Evolutionary conservation across 1,284 basidiomycete genomes (phyloP).

Genomic region (Neonothopanus nambi): DNA sequence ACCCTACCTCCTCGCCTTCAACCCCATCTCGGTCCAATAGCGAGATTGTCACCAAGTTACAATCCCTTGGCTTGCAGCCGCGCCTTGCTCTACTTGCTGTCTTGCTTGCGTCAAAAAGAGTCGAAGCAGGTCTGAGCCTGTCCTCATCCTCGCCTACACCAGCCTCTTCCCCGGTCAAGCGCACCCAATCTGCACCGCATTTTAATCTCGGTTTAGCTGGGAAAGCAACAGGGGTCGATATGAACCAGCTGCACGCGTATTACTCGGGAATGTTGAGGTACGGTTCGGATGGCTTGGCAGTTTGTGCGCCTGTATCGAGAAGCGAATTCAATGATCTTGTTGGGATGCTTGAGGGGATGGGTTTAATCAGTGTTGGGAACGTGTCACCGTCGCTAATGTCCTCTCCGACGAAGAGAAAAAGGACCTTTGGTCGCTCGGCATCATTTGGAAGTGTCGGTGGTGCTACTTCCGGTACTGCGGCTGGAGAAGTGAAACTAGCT

Average conservation of each 20-base stretch:
- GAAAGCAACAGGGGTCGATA: constrained; percentile 45
- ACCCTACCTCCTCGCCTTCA: constrained; percentile 31
- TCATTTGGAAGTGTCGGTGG: constrained; percentile 52
- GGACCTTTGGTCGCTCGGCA: constrained; percentile 51
- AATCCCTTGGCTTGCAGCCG: constrained; percentile 67
- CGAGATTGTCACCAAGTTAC: constrained; percentile 64
- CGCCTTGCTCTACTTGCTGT: constrained; percentile 66
- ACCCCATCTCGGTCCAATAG: constrained; percentile 48
- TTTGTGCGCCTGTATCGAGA: constrained; percentile 66
- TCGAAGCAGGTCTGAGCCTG: constrained; percentile 58
- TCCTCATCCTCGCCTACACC: constrained; percentile 35
- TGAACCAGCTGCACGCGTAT: constrained; percentile 60
- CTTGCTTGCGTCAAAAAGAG: constrained; percentile 62
- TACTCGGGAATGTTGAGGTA: constrained; percentile 61
- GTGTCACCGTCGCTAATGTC: constrained; percentile 32
- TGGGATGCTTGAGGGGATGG: constrained; percentile 70
- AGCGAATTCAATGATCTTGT: constrained; percentile 75
- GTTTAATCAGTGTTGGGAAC: constrained; percentile 54
- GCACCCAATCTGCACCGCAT: constrained; percentile 36
- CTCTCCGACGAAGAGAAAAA: constrained; percentile 41
- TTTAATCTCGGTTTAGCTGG: constrained; percentile 16
- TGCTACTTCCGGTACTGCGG: constrained; percentile 29
- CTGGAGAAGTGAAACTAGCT: constrained; percentile 51
- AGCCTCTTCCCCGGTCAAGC: constrained; percentile 53
- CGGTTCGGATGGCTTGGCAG: constrained; percentile 47